A percentile compares a stretch with the other conserved stretches of the same genome.
phyloP scores from a whole-genome alignment of 345 rosid species.

The Carallia brachiata region DNA sequence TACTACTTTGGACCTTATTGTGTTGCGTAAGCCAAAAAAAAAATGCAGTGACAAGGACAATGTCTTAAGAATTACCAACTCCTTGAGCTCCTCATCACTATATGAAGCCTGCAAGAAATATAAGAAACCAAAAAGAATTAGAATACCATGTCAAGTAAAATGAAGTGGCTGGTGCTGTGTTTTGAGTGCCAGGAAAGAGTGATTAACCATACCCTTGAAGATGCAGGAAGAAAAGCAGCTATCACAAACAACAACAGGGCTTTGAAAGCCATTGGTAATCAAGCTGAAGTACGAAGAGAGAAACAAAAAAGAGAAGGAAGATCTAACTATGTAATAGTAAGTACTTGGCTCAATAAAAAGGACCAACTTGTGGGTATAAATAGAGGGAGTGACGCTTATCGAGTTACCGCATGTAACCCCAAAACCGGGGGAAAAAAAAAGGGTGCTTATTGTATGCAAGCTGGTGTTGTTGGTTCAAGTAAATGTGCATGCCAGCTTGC shows the following conservation, averaged over 20 bases:
- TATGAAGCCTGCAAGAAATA: conserved; percentile 28
- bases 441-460: background rate
- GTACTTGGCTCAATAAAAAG: background rate
- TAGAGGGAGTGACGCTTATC: conserved; percentile 1
- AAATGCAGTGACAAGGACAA: background rate
- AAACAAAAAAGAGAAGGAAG: background rate
- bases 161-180: background rate
- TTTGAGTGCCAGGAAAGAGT: background rate
- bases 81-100: conserved; percentile 17
- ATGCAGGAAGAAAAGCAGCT: conserved; percentile 29
- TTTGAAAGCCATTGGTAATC: conserved; percentile 35
- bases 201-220: conserved; percentile 32
- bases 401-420: background rate
- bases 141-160: background rate
- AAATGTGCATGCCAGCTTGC: conserved; percentile 19
- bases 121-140: background rate
- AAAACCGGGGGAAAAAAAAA: background rate
- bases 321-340: background rate
- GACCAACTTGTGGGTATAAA: background rate
- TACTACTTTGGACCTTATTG: too few relatives aligned
- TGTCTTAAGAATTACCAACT: conserved; percentile 23
- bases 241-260: conserved; percentile 19
- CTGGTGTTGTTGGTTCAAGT: background rate
- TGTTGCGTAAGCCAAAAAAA: background rate
- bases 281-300: background rate